Percentiles rank a stretch among this genome's conserved stretches.
Evolutionary conservation across 2,329 filamentous ascomycete species (phyloP).

Genomic region (Westerdykella ornata): DNA sequence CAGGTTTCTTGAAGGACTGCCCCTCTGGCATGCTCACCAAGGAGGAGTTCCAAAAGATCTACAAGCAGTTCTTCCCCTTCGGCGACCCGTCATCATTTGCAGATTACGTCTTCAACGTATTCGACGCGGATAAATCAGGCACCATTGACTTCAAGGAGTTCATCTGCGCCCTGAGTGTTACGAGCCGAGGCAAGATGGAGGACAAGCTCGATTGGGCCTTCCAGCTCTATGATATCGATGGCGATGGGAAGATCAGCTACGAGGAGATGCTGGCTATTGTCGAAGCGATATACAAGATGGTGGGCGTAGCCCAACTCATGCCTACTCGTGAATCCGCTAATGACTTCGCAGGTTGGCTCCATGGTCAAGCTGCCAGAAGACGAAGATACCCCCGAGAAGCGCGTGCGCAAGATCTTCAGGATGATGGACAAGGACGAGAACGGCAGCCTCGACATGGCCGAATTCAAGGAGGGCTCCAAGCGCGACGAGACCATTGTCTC

Average conservation of each 20-base stretch:
- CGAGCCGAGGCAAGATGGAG: slow-evolving; percentile 96
- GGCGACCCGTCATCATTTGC: slow-evolving; percentile 96
- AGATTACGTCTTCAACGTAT: slow-evolving; percentile 98
- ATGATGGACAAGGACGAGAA: slow-evolving; percentile 99
- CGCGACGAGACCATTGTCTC: slow-evolving; percentile 98
- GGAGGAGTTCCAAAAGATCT: slow-evolving; percentile 99
- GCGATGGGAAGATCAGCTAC: slow-evolving; percentile 97
- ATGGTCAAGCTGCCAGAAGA: slow-evolving; percentile 99
- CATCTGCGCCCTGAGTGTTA: slow-evolving; percentile 95
- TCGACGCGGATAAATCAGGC: slow-evolving; percentile 94
- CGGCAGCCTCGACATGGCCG: slow-evolving; percentile 89
- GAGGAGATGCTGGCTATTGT: slow-evolving; percentile 99
- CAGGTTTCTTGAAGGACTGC: slow-evolving; percentile 97
- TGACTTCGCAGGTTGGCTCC: slow-evolving; percentile 67
- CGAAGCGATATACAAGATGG: slow-evolving; percentile 99
- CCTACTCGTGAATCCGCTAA: slow-evolving; percentile 13
- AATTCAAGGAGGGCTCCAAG: slow-evolving; percentile 99
- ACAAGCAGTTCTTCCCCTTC: slow-evolving; percentile 98
- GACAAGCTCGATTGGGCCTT: slow-evolving; percentile 99
- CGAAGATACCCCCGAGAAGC: slow-evolving; percentile 97
- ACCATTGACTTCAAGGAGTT: slow-evolving; percentile 99
- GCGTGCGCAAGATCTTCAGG: slow-evolving; percentile 94
- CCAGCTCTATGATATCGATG: slow-evolving; percentile 98
- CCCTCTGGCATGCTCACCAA: slow-evolving; percentile 95
- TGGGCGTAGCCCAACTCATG: slow-evolving; percentile 36